Evolutionary conservation across 257 asterid genomes (phyloP), one percentile per base, ranked within the genome.

Genomic region (Coffea eugenioides): DNA sequence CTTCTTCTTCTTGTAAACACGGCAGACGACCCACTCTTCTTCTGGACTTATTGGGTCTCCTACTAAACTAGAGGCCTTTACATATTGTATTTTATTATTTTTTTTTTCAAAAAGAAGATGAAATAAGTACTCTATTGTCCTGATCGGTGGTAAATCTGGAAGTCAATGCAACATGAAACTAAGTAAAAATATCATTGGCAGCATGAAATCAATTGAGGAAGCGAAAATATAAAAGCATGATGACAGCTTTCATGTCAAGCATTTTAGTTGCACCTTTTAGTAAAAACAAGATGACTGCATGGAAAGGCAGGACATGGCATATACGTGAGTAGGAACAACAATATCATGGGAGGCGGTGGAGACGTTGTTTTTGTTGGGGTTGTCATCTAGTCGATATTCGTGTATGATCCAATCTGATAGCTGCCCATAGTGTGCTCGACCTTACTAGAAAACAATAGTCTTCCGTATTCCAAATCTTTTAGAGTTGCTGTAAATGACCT

Each of bases 11-110:
- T 92, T 95, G 93, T 93, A 95, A 12, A 95, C 99, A 3, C 99
- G 94, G 76, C 99, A 95, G 0, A 92, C 97, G 39, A 95, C 98
- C 98, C 99, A 95, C 1, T 95, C 98, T 69, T 95, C 99, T 67
- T 95, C 98, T 6, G 86, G 68, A 46, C 86, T 86, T 31, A 31
- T 31, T 3, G 87, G 62, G 14, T 88, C 94, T 10, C 86, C 91
- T 4, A 20, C 76, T 27, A 75, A 45, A 70, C 46, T 80, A 3
- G 87, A 79, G 43, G 34, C 91, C 95, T 92, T 74, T 54, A 6
- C 31, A 31, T 31, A 31, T 31, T 31, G 31, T 31, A 31, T 31
- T 31, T 31, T 31, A 31, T 31, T 31, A 31, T 52, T 54, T 54
- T 54, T 18, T 51, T 4, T 18, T n/a, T n/a, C 18, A 6, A 16